Percentiles rank a stretch among this genome's conserved stretches.
phyloP scores from a whole-genome alignment of 257 asterid species.

The Gardenia jasminoides region DNA sequence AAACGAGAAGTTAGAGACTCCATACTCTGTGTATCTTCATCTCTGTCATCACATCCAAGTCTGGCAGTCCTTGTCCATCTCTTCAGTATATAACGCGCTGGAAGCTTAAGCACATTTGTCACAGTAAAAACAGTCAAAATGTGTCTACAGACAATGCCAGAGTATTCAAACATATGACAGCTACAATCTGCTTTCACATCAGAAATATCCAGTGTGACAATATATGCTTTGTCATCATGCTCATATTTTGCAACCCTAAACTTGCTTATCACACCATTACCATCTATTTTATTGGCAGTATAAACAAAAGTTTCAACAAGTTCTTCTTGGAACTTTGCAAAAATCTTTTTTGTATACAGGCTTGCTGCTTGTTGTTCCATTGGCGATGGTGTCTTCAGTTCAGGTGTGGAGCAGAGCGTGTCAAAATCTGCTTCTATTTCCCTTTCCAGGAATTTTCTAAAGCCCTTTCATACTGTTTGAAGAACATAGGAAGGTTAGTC shows the following conservation, averaged over 20 bases:
- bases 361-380: conserved; percentile 81
- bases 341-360: conserved; percentile 60
- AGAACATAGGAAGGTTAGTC: conserved; percentile 64
- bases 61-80: conserved; percentile 75
- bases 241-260: conserved; percentile 82
- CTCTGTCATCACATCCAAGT: conserved; percentile 42
- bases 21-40: conserved; percentile 25
- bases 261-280: conserved; percentile 52
- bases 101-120: conserved; percentile 69
- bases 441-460: conserved; percentile 61
- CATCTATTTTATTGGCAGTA: conserved; percentile 73
- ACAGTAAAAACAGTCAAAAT: conserved; percentile 76
- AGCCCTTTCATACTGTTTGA: conserved; percentile 78
- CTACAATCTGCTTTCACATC: conserved; percentile 74
- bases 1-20: conserved; percentile 59
- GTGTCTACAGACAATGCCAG: conserved; percentile 73
- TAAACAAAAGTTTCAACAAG: conserved; percentile 81
- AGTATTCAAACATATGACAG: conserved; percentile 82
- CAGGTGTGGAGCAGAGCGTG: conserved; percentile 51
- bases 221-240: conserved; percentile 69
- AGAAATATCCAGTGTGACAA: conserved; percentile 47
- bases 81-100: conserved; percentile 61
- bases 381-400: conserved; percentile 75
- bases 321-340: conserved; percentile 78
- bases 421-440: conserved; percentile 69